Percentiles rank a stretch among this genome's conserved stretches.
Evolutionary conservation across 345 rosid species (phyloP).

Genomic region (rapeseed (Brassica napus)): DNA sequence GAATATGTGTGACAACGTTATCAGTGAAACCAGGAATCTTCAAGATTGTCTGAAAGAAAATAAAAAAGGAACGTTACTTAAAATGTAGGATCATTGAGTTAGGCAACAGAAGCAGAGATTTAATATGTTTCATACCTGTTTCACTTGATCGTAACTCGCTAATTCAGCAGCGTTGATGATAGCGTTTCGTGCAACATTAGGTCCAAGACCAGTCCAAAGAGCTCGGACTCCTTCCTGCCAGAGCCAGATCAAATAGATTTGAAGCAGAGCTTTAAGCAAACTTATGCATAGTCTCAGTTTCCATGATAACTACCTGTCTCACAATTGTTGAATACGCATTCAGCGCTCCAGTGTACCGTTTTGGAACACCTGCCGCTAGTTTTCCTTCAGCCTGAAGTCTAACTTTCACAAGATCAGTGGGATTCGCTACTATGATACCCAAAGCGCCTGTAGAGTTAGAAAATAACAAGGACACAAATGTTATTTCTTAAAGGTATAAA

Average conservation of each 20-base stretch:
- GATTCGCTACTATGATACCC: conserved; percentile 83
- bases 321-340: conserved; percentile 91
- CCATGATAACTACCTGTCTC: conserved; percentile 66
- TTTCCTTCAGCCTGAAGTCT: conserved; percentile 99
- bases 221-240: conserved; percentile 83
- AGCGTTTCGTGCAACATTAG: conserved; percentile 89
- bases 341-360: conserved; percentile 89
- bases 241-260: conserved; percentile 23
- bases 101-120: conserved; percentile 10
- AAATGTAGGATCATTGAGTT: not conserved
- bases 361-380: conserved; percentile 85
- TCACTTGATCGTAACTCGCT: conserved; percentile 98
- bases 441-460: conserved; percentile 67
- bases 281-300: conserved; percentile 15
- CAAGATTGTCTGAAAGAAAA: conserved; percentile 69
- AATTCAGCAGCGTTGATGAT: conserved; percentile 97
- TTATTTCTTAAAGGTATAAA: not conserved
- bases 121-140: conserved; percentile 51
- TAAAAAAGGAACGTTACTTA: not conserved
- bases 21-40: conserved; percentile 97
- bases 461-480: not conserved
- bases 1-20: conserved; percentile 86
- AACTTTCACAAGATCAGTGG: conserved; percentile 99
- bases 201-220: conserved; percentile 98
- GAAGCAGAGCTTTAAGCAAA: not conserved